These are phyloP conservation scores for Macaranga tanarius DNA, from an alignment of 441 rosid species.

Conservation along the genomic window DNA sequence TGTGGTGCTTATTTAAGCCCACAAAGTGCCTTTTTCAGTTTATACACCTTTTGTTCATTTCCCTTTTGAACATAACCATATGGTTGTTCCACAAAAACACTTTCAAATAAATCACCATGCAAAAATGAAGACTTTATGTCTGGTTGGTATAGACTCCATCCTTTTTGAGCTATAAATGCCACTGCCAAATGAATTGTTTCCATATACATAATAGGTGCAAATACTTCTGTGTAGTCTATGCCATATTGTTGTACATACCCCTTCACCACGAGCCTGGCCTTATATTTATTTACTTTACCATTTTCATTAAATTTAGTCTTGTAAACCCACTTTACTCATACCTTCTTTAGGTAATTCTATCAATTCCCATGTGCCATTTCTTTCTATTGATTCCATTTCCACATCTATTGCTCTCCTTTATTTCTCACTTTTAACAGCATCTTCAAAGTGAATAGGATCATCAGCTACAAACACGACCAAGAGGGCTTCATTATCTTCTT, in stretches of 20 bases:
- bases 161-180: conserved; percentile 5
- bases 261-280: conserved; percentile 10
- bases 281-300: conserved; percentile 7
- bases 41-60: conserved; percentile 7
- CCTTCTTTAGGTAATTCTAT: not conserved
- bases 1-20: not conserved
- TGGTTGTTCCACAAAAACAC: conserved; percentile 10
- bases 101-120: conserved; percentile 11
- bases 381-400: conserved; percentile 13
- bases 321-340: conserved; percentile 8
- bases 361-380: not conserved
- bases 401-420: conserved; percentile 2
- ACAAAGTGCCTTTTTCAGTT: not conserved
- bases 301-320: not conserved
- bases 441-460: conserved; percentile 8
- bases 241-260: conserved; percentile 1
- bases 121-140: not conserved
- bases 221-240: not conserved
- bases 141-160: conserved; percentile 5
- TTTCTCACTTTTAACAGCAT: conserved; percentile 2
- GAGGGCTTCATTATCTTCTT: conserved; percentile 8
- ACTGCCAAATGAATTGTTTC: not conserved
- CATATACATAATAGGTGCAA: not conserved
- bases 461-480: not conserved
- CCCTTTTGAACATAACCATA: conserved; percentile 9